Evolutionary conservation across 169 alveolate genomes (phyloP).

Genomic region (Plasmodium relictum): DNA sequence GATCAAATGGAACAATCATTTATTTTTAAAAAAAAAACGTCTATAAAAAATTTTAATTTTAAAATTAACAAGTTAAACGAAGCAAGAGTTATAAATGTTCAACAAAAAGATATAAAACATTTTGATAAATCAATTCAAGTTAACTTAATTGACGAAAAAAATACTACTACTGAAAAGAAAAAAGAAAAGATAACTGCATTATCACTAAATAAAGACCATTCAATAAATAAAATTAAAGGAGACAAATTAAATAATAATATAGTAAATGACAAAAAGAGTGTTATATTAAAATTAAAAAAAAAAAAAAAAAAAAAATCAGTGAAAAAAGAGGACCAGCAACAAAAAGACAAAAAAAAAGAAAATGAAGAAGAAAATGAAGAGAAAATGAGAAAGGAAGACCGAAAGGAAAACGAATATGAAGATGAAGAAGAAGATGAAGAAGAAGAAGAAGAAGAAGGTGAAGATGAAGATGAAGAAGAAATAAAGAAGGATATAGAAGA

Average conservation of each 20-base stretch:
- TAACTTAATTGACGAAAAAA: background rate
- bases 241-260: background rate
- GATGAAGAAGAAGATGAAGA: background rate
- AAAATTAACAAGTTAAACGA: constrained; percentile 19
- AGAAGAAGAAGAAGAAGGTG: background rate
- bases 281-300: too few relatives aligned
- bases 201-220: background rate
- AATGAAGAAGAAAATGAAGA: too few relatives aligned
- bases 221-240: background rate
- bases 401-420: background rate
- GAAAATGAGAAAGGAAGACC: background rate
- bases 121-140: constrained; percentile 76
- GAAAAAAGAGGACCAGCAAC: too few relatives aligned
- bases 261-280: too few relatives aligned
- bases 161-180: background rate
- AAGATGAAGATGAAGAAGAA: background rate
- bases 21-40: constrained; percentile 53
- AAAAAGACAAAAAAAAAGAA: too few relatives aligned
- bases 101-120: constrained; percentile 7
- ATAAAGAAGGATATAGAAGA: background rate
- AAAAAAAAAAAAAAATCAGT: too few relatives aligned
- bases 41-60: constrained; percentile 54
- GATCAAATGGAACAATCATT: constrained; percentile 29
- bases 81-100: constrained; percentile 31
- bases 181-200: background rate